Conservation (phyloP, 805 yeast species). For the Starmerella asiatica region DNA sequence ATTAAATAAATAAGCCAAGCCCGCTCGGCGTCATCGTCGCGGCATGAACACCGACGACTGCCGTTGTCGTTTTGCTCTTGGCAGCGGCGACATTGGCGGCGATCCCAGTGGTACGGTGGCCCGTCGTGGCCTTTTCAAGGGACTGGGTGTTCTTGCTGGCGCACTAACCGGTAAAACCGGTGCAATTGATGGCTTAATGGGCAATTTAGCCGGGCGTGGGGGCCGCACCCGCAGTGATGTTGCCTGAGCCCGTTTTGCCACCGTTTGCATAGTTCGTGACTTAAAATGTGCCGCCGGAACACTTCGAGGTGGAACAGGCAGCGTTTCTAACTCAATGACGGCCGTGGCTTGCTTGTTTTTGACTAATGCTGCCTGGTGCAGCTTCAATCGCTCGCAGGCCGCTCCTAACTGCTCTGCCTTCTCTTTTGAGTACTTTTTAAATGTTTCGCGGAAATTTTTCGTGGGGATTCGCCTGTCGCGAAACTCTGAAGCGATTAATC, state of each 20-base stretch:
- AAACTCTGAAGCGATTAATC: conserved; percentile 24
- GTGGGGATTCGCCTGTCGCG: conserved; percentile 25
- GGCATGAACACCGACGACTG: neutral
- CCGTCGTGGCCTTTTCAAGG: too few species aligned
- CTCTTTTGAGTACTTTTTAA: conserved; percentile 22
- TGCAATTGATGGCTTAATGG: too few species aligned
- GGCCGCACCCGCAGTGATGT: conserved; percentile 5
- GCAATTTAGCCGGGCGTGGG: too few species aligned
- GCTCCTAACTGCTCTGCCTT: conserved; percentile 36
- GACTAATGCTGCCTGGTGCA: conserved; percentile 22
- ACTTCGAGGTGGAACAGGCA: conserved; percentile 5
- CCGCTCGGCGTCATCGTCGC: neutral
- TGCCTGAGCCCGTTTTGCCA: conserved; percentile 15
- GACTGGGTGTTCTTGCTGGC: too few species aligned
- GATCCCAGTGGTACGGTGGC: neutral
- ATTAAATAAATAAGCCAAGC: too few species aligned
- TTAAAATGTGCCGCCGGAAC: conserved; percentile 5
- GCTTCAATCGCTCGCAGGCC: conserved; percentile 30
- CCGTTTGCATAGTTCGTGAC: conserved; percentile 20
- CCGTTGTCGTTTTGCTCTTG: neutral
- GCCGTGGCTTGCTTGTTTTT: conserved; percentile 21
- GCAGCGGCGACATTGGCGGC: conserved; percentile 5
- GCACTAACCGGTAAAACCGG: too few species aligned
- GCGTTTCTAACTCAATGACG: conserved; percentile 14
- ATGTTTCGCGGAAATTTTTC: conserved; percentile 21